Evolutionary conservation across 1,284 basidiomycete genomes (phyloP).

Genomic region (Ceratobasidium sp.): DNA sequence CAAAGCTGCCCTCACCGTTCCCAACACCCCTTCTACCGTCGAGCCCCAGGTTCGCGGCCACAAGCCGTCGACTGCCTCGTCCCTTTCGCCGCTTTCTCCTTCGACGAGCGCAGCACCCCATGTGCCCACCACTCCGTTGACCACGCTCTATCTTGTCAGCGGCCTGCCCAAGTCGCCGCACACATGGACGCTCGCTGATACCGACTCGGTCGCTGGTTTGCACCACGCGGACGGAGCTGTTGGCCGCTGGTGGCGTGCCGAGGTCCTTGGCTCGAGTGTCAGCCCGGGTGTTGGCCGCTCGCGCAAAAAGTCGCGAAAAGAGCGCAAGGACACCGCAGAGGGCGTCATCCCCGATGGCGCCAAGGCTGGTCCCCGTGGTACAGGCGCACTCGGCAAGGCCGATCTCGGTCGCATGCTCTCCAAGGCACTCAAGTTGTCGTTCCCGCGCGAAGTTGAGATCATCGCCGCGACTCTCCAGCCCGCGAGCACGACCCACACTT

Average conservation of each 20-base stretch:
- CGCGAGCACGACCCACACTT: conserved; percentile 90
- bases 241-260: conserved; percentile 92
- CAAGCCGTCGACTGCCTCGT: conserved; percentile 39
- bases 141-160: conserved; percentile 84
- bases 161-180: conserved; percentile 85
- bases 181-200: conserved; percentile 94
- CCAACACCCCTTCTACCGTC: conserved; percentile 21
- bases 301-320: conserved; percentile 46
- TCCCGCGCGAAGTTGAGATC: conserved; percentile 93
- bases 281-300: conserved; percentile 69
- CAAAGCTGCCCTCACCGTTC: conserved; percentile 14
- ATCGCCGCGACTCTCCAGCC: conserved; percentile 92
- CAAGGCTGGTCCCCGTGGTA: conserved; percentile 22
- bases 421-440: conserved; percentile 91
- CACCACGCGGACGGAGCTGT: conserved; percentile 90
- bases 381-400: conserved; percentile 68
- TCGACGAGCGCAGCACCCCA: conserved; percentile 35
- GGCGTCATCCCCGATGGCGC: conserved; percentile 42
- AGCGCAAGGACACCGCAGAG: conserved; percentile 50
- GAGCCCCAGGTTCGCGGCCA: conserved; percentile 33
- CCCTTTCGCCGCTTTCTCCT: conserved; percentile 35
- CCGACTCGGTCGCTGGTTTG: conserved; percentile 84
- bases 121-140: conserved; percentile 66
- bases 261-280: conserved; percentile 89
- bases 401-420: conserved; percentile 89